Evolutionary conservation across 495 filamentous ascomycete species (phyloP).

Genomic region (Penicillium dipodomyicola): DNA sequence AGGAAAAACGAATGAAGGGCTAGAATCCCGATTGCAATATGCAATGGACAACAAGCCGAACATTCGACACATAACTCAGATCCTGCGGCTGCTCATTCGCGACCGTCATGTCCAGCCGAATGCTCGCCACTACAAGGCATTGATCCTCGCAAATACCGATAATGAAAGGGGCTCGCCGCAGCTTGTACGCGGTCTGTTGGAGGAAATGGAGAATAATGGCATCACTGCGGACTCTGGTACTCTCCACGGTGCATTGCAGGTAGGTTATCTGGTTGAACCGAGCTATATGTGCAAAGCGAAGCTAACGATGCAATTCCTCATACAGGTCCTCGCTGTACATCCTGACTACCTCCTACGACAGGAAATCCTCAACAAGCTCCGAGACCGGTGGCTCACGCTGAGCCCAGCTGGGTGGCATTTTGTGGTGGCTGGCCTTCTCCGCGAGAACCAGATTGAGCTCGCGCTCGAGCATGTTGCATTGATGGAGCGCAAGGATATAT

Average conservation of each 20-base stretch:
- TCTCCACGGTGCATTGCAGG: conserved; percentile 71
- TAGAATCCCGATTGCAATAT: conserved; percentile 31
- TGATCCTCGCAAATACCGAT: conserved; percentile 70
- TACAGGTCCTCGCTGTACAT: conserved; percentile 72
- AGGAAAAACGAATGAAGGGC: conserved; percentile 17
- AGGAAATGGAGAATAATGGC: conserved; percentile 63
- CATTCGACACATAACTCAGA: conserved; percentile 28
- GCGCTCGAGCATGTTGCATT: conserved; percentile 70
- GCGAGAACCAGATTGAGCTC: conserved; percentile 78
- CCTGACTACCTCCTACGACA: conserved; percentile 77
- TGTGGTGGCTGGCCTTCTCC: conserved; percentile 69
- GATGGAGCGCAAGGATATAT: conserved; percentile 57
- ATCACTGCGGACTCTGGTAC: conserved; percentile 61
- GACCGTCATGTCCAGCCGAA: conserved; percentile 63
- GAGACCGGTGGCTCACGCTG: conserved; percentile 65
- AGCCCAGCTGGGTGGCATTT: conserved; percentile 62
- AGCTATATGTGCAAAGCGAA: not conserved
- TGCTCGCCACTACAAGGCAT: conserved; percentile 63
- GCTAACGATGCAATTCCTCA: conserved; percentile 12
- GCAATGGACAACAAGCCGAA: conserved; percentile 19
- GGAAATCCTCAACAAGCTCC: conserved; percentile 62
- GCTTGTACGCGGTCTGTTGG: conserved; percentile 56
- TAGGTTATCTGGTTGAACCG: conserved; percentile 27
- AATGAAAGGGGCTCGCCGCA: conserved; percentile 59
- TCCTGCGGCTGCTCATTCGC: conserved; percentile 51